These are phyloP conservation scores for Pinus taeda DNA, from an alignment of 75 land plant species.

Conservation along the genomic window DNA sequence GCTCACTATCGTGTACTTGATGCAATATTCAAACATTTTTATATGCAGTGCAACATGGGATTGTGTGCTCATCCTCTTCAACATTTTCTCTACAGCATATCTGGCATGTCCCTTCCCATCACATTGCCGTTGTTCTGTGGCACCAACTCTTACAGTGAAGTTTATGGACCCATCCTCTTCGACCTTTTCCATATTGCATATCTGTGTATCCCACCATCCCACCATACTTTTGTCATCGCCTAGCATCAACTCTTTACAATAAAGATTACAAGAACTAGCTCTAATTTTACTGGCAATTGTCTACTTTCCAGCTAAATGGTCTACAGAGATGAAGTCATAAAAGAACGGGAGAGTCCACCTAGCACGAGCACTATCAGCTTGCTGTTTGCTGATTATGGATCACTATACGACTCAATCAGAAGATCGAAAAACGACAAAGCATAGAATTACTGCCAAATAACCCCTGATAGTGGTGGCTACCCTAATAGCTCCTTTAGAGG, in stretches of 20 bases:
- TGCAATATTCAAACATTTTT: neutral
- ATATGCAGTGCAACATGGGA: neutral
- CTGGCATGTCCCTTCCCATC: neutral
- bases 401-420: too few relatives aligned
- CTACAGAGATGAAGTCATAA: too few relatives aligned
- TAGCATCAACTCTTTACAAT: neutral
- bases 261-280: neutral
- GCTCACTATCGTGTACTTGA: too few relatives aligned
- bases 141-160: neutral
- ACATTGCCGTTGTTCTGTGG: neutral
- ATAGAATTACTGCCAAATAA: too few relatives aligned
- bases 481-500: too few relatives aligned
- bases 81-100: neutral
- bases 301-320: neutral
- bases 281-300: neutral
- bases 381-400: too few relatives aligned
- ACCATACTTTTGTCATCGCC: neutral
- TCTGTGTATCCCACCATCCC: neutral
- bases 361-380: too few relatives aligned
- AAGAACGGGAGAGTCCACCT: too few relatives aligned
- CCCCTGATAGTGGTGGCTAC: too few relatives aligned
- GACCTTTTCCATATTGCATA: neutral
- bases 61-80: neutral
- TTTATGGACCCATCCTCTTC: neutral
- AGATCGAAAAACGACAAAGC: too few relatives aligned